Evolutionary conservation across 345 rosid species (phyloP).

Genomic region (Gossypium stocksii): DNA sequence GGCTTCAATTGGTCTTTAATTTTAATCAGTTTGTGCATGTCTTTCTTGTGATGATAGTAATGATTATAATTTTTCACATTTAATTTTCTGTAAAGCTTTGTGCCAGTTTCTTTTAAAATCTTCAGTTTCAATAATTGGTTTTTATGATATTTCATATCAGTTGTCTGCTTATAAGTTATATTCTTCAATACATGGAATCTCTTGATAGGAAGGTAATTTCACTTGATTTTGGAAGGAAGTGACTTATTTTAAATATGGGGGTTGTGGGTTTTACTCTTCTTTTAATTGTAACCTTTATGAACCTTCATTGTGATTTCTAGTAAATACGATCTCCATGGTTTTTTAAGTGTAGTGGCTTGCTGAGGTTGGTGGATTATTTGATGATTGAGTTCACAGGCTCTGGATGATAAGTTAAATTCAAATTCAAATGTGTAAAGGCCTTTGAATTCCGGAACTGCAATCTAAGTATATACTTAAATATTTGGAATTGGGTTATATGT

Average conservation of each 20-base stretch:
- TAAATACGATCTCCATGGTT: background rate
- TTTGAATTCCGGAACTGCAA: slow-evolving; percentile 5
- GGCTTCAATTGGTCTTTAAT: slow-evolving; percentile 16
- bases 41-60: background rate
- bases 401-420: background rate
- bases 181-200: background rate
- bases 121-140: background rate
- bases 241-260: background rate
- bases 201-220: background rate
- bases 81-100: too few relatives aligned
- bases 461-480: background rate
- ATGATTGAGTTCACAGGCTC: background rate
- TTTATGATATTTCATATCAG: background rate
- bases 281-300: background rate
- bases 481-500: slow-evolving; percentile 1
- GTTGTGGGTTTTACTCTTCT: background rate
- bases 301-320: background rate
- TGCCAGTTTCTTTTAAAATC: too few relatives aligned
- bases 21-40: background rate
- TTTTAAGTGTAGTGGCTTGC: background rate
- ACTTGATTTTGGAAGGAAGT: background rate
- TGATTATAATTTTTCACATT: background rate
- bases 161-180: background rate
- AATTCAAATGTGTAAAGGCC: background rate
- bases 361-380: slow-evolving; percentile 2